A percentile compares a stretch with the other conserved stretches of the same genome.
Evolutionary conservation across 2,329 filamentous ascomycete genomes (phyloP).

Genomic region (Trichoderma sp.): DNA sequence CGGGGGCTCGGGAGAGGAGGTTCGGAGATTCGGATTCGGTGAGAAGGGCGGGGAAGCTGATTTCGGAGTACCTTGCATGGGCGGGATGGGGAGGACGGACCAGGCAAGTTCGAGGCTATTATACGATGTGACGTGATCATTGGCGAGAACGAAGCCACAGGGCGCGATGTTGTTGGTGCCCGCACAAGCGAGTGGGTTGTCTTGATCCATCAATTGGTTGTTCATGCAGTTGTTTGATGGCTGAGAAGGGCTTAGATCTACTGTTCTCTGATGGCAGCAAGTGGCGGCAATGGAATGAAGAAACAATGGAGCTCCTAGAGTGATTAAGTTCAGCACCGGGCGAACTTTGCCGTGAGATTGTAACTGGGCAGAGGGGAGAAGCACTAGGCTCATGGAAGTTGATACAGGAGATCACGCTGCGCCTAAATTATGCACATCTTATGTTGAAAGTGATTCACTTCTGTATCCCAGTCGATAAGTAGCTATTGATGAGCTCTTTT

Average conservation of each 20-base stretch:
- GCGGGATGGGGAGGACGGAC: neutral
- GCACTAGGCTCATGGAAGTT: neutral
- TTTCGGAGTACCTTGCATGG: constrained; percentile 8
- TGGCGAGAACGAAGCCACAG: neutral
- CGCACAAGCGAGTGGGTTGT: constrained; percentile 7
- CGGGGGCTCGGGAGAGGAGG: neutral
- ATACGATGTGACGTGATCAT: neutral
- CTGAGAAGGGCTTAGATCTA: neutral
- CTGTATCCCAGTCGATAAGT: neutral
- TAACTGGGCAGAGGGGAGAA: neutral
- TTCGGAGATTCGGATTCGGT: constrained; percentile 12
- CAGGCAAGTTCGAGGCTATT: neutral
- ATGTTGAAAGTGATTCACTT: neutral
- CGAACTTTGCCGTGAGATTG: neutral
- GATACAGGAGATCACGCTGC: neutral
- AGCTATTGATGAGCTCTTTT: neutral
- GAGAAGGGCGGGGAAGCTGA: neutral
- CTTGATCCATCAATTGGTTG: neutral
- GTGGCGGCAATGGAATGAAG: neutral
- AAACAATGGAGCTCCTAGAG: neutral
- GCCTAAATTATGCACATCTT: neutral
- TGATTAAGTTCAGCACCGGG: neutral
- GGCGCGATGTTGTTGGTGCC: constrained; percentile 9
- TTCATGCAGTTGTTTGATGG: neutral
- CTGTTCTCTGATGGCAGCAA: neutral